These are phyloP conservation scores for Umbelopsis isabellina DNA, from an alignment of 192 early-diverging fungal species.

Conservation along the genomic window DNA sequence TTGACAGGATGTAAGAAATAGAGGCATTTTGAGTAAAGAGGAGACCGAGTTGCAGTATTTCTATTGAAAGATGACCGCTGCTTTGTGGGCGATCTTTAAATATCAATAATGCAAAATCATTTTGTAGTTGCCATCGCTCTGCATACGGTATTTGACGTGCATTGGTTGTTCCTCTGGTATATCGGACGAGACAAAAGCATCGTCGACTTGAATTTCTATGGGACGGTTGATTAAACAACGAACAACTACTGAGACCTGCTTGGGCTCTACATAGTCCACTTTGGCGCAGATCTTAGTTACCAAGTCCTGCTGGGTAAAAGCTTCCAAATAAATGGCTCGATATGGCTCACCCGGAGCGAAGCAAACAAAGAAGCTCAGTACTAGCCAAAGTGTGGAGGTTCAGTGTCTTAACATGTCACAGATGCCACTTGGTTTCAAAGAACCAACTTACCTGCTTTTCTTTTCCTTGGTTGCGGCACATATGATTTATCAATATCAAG, in stretches of 20 bases:
- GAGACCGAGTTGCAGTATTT: too few relatives aligned
- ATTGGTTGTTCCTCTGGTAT: slow-evolving; percentile 70
- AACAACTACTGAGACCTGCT: slow-evolving; percentile 3
- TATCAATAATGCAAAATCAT: slow-evolving; percentile 50
- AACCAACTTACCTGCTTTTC: slow-evolving; percentile 39
- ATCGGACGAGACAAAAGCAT: slow-evolving; percentile 54
- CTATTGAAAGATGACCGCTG: too few relatives aligned
- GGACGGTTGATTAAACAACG: slow-evolving; percentile 35
- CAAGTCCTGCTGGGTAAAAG: slow-evolving; percentile 53
- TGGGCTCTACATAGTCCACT: slow-evolving; percentile 48
- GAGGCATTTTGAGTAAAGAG: too few relatives aligned
- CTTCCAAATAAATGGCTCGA: slow-evolving; percentile 69
- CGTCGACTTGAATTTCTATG: slow-evolving; percentile 54
- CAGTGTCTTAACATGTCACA: too few relatives aligned
- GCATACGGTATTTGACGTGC: slow-evolving; percentile 49
- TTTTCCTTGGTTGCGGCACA: slow-evolving; percentile 53
- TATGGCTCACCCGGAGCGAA: slow-evolving; percentile 33
- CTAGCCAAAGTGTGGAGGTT: neutral
- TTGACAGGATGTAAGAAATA: too few relatives aligned
- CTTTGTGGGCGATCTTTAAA: neutral
- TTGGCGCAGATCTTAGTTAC: slow-evolving; percentile 55
- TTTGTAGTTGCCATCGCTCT: slow-evolving; percentile 46
- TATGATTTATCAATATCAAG: slow-evolving; percentile 70
- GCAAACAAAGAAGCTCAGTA: slow-evolving; percentile 17
- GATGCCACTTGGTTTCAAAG: neutral